Percentiles rank a stretch among this genome's conserved stretches.
These are phyloP conservation scores for Hypoxylon sp. DNA, from an alignment of 2,329 filamentous ascomycete genomes.

Conservation along the genomic window DNA sequence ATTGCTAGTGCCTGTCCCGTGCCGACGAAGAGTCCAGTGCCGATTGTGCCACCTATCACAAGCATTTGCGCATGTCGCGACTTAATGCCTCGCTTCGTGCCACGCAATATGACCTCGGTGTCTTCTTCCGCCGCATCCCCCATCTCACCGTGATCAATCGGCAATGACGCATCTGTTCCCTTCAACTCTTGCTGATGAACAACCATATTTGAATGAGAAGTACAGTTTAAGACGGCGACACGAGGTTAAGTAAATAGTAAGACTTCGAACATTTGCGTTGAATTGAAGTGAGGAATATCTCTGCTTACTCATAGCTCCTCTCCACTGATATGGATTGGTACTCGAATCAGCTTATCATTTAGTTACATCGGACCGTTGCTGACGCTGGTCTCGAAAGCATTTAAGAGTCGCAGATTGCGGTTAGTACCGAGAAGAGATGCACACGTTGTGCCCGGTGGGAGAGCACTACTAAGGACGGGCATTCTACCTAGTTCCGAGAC, in stretches of 20 bases:
- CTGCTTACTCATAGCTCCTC: conserved; percentile 16
- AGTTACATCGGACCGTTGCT: conserved; percentile 24
- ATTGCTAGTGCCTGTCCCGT: conserved; percentile 52
- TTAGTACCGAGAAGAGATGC: background rate
- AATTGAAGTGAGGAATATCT: conserved; percentile 2
- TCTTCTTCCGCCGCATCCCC: conserved; percentile 11
- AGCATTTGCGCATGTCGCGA: conserved; percentile 44
- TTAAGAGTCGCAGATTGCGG: background rate
- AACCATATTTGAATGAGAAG: conserved; percentile 4
- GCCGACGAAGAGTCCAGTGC: conserved; percentile 63
- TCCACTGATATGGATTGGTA: background rate
- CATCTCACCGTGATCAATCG: background rate
- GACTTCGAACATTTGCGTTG: background rate
- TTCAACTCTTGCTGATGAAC: conserved; percentile 22
- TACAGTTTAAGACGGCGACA: background rate
- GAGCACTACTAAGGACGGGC: background rate
- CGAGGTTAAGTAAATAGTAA: background rate
- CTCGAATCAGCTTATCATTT: conserved; percentile 27
- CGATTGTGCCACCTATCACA: conserved; percentile 47
- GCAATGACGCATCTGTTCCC: conserved; percentile 5
- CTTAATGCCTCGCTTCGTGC: conserved; percentile 42
- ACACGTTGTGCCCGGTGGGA: conserved; percentile 17
- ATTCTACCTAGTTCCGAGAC: background rate
- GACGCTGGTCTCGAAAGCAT: background rate
- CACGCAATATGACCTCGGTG: conserved; percentile 15